These are phyloP conservation scores for Cynara cardunculus DNA, from an alignment of 129 eudicot species.

Conservation along the genomic window DNA sequence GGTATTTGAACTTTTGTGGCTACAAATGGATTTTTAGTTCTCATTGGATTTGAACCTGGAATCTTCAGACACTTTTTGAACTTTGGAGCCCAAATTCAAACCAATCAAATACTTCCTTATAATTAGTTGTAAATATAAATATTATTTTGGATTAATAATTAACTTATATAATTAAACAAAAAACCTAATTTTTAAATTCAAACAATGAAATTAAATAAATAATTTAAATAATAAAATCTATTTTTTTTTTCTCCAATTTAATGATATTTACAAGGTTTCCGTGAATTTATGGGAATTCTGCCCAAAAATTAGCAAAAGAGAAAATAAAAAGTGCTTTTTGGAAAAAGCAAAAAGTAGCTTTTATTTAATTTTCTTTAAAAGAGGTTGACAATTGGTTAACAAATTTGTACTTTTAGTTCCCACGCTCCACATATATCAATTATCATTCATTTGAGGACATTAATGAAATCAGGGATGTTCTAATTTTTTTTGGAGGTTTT, in stretches of 20 bases:
- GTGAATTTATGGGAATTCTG: slow-evolving; percentile 30
- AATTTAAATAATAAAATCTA: neutral
- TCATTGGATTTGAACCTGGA: too few relatives aligned
- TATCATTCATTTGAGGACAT: too few relatives aligned
- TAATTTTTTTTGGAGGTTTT: too few relatives aligned
- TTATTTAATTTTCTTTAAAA: slow-evolving; percentile 25
- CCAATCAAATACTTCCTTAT: too few relatives aligned
- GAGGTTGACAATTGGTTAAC: slow-evolving; percentile 33
- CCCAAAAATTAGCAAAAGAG: slow-evolving; percentile 15
- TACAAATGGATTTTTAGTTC: too few relatives aligned
- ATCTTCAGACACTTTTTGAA: too few relatives aligned
- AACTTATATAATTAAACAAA: neutral
- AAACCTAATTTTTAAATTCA: neutral
- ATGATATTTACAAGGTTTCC: slow-evolving; percentile 36
- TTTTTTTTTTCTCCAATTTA: neutral
- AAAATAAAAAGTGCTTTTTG: slow-evolving; percentile 19
- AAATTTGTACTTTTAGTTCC: slow-evolving; percentile 2
- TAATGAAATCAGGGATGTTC: too few relatives aligned
- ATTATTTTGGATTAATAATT: neutral
- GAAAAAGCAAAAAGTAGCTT: slow-evolving; percentile 27
- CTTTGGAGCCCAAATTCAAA: too few relatives aligned
- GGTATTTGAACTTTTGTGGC: too few relatives aligned
- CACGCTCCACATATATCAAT: neutral
- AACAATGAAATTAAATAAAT: neutral
- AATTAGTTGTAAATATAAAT: too few relatives aligned